phyloP scores from a whole-genome alignment of 2,329 filamentous ascomycete species.

The Penicillium sp. region DNA sequence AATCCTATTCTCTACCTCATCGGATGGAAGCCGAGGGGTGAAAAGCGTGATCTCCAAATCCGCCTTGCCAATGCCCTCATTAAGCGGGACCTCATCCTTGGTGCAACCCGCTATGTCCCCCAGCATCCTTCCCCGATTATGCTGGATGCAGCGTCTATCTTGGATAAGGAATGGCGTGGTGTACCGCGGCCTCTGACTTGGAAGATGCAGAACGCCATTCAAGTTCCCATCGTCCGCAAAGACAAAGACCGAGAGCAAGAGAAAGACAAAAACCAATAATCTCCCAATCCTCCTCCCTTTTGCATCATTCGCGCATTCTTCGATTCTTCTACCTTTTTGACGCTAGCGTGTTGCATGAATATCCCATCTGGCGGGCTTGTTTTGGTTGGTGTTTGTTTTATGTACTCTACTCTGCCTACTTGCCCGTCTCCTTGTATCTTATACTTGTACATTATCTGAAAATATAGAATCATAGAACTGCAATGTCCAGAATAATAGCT shows the following conservation, averaged over 20 bases:
- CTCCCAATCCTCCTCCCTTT: background rate
- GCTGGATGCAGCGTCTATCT: constrained; percentile 36
- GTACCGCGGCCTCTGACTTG: constrained; percentile 28
- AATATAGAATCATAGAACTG: constrained; percentile 15
- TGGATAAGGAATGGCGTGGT: constrained; percentile 36
- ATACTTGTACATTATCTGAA: constrained; percentile 17
- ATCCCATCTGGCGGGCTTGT: constrained; percentile 11
- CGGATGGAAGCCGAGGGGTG: constrained; percentile 18
- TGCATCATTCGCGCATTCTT: background rate
- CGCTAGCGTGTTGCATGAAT: constrained; percentile 23
- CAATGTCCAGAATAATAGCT: background rate
- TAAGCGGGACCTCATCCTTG: constrained; percentile 31
- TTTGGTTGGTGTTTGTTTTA: constrained; percentile 9
- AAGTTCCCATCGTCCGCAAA: constrained; percentile 27
- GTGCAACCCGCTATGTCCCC: constrained; percentile 22
- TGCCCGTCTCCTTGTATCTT: constrained; percentile 13
- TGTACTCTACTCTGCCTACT: constrained; percentile 13
- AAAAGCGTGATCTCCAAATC: constrained; percentile 30
- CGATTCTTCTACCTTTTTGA: constrained; percentile 15
- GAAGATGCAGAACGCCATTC: constrained; percentile 37
- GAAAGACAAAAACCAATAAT: background rate
- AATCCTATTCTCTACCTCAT: constrained; percentile 30
- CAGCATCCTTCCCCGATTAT: constrained; percentile 30
- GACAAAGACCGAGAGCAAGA: constrained; percentile 4
- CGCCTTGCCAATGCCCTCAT: constrained; percentile 29